A percentile compares a stretch with the other conserved stretches of the same genome.
phyloP scores from a whole-genome alignment of 2,329 filamentous ascomycete species.

The Elsinoe australis region DNA sequence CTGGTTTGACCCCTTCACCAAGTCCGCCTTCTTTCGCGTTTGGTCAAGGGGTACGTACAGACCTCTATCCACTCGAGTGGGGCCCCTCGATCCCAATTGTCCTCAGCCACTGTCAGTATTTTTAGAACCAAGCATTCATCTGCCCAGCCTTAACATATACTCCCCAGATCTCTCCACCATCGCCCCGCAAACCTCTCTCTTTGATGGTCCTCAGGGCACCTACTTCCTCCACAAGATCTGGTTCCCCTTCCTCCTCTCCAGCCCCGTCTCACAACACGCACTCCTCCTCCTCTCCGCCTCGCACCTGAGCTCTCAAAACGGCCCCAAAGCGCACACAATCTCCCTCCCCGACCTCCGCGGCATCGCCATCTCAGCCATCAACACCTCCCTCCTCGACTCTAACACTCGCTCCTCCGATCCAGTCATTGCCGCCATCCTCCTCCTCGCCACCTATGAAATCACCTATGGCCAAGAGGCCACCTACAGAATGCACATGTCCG shows the following conservation, averaged over 20 bases:
- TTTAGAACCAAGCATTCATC: not conserved
- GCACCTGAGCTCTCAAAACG: constrained; percentile 32
- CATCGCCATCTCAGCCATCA: constrained; percentile 40
- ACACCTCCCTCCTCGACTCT: constrained; percentile 31
- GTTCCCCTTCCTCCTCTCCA: constrained; percentile 35
- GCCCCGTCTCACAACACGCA: constrained; percentile 34
- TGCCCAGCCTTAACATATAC: too few relatives aligned
- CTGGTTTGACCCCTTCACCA: too few relatives aligned
- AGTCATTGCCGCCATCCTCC: constrained; percentile 42
- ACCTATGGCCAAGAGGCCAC: constrained; percentile 39
- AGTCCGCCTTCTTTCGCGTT: too few relatives aligned
- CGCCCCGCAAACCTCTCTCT: not conserved
- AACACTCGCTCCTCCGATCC: constrained; percentile 33
- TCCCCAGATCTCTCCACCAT: too few relatives aligned
- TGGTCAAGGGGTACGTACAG: too few relatives aligned
- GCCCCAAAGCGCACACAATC: constrained; percentile 28
- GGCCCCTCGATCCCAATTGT: not conserved
- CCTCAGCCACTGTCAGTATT: not conserved
- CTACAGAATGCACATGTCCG: constrained; percentile 44
- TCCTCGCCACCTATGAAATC: constrained; percentile 48
- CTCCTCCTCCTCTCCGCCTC: constrained; percentile 37
- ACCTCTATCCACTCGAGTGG: not conserved
- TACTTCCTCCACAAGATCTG: not conserved
- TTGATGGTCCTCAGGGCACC: too few relatives aligned
- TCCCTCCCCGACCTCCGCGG: constrained; percentile 38